Percentiles rank a stretch among this genome's conserved stretches.
These are phyloP conservation scores for Uronychia binucleata DNA, from an alignment of 73 alveolate genomes.

Conservation along the genomic window DNA sequence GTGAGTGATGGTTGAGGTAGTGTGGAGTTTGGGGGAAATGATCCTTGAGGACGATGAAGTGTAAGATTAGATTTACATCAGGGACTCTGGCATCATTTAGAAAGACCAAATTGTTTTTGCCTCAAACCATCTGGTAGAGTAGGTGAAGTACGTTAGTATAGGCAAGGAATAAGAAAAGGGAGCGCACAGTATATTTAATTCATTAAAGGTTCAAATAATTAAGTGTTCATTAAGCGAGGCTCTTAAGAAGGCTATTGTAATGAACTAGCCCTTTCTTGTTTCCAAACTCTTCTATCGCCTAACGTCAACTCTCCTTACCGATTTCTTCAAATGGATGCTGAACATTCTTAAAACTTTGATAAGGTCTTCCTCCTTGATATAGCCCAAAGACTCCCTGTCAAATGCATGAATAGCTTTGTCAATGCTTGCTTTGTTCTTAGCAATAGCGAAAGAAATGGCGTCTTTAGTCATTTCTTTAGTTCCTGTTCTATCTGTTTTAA, in stretches of 20 bases:
- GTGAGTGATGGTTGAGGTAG: neutral
- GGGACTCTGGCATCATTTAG: neutral
- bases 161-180: neutral
- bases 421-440: neutral
- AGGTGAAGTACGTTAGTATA: neutral
- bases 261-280: neutral
- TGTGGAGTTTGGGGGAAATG: neutral
- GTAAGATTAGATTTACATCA: neutral
- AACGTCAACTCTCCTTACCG: neutral
- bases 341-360: neutral
- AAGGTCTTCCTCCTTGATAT: neutral
- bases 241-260: neutral
- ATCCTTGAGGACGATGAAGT: neutral
- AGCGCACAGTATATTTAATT: neutral
- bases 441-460: neutral
- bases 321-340: neutral
- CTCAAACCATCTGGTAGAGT: neutral
- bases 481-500: neutral
- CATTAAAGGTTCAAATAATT: neutral
- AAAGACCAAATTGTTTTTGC: neutral
- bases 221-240: neutral
- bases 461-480: conserved; percentile 5
- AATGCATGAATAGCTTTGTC: neutral
- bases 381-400: neutral
- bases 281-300: neutral